Base-by-base conservation (phyloP, 2,329 filamentous ascomycete species). In the Stromatinia cepivora region DNA sequence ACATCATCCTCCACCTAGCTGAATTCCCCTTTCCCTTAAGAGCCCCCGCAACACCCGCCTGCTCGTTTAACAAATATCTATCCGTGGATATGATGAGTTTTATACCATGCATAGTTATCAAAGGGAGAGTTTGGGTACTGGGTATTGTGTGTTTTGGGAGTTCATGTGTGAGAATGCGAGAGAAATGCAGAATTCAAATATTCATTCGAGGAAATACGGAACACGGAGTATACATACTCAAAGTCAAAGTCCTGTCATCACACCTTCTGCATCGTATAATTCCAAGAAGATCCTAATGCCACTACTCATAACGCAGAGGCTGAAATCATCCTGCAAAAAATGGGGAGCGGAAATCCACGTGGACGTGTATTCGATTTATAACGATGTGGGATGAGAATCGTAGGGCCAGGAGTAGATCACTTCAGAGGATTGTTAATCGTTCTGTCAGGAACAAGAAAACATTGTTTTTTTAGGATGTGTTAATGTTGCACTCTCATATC, bases 21-120 rank as follows among this genome's bases (percentile, higher is more conserved):
- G 87, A 71, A 11, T 82, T 71, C 0, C 84, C 85, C 31, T 80
- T 79, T 0, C 85, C 85, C 67, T 81, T 81, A 73, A 84, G 87
- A 7, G 20, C 79, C 76, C 86, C 82, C 63, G 82, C 57, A 57
- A 87, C 81, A 69, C 82, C 77, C 17, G 84, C 86, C 76, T 88
- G 85, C 75, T 88, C 84, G 48, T 81, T 82, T 72, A 88, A 72
- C 76, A 87, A 79, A 15, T 82, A 78, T 20, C 86, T 77, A 56
- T 86, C 85, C 0, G 79, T 80, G 75, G 86, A 25, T 25, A 53
- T 53, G 28, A 15, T 31, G 3, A 31, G 7, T 28, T 0, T 20
- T 53, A 4, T 53, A 31, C 15, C 20, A 53, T 53, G 25, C 15
- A 52, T 17, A 31, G 50, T 53, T 53, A 5, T 28, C 25, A 6